Evolutionary conservation across 2,329 filamentous ascomycete genomes (phyloP), one percentile per base, ranked within the genome.

Genomic region (Drechslera avenae): DNA sequence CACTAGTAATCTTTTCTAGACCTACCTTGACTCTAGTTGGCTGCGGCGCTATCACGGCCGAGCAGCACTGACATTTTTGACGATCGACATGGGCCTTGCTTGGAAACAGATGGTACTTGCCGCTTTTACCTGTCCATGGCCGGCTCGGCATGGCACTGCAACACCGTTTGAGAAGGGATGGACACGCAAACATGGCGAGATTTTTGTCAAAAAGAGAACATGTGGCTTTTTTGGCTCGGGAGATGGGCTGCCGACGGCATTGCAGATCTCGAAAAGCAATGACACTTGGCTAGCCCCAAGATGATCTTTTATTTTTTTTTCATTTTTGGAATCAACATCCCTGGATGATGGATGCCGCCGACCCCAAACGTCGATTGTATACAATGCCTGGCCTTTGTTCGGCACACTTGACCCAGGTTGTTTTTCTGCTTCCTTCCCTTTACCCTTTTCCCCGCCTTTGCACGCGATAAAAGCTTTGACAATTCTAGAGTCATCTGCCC

Each of bases 31-130:
- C 36, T 26, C 17, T 42, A 28, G 17, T 37, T 33, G 32, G 26
- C 19, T 43, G 32, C 37, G 16, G 43, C 31, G 32, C 23, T 30
- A 31, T 40, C 17, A 23, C 34, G 42, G 35, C 39, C 43, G 37
- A 47, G 37, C 26, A 47, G 35, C 41, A 50, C 41, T 50, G 47
- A 46, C 35, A 37, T 31, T 42, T 42, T 17, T 26, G 16, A 16
- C 19, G 43, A 51, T 51, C 48, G 43, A 28, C 44, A 47, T 16
- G 36, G 45, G 54, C 46, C 56, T 51, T 43, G 50, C 39, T 39
- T 32, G 36, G 44, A 54, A 59, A 59, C 56, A 42, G 47, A 54
- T 57, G 54, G 56, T 52, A 57, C 39, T 52, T 57, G 56, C 56
- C 56, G 56, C 54, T 43, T 43, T 39, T 40, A 32, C 36, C 35